Evolutionary conservation across 176 grass and related monocot genomes (phyloP), one percentile per base, ranked within the genome.

Genomic region (Chloris gayana): DNA sequence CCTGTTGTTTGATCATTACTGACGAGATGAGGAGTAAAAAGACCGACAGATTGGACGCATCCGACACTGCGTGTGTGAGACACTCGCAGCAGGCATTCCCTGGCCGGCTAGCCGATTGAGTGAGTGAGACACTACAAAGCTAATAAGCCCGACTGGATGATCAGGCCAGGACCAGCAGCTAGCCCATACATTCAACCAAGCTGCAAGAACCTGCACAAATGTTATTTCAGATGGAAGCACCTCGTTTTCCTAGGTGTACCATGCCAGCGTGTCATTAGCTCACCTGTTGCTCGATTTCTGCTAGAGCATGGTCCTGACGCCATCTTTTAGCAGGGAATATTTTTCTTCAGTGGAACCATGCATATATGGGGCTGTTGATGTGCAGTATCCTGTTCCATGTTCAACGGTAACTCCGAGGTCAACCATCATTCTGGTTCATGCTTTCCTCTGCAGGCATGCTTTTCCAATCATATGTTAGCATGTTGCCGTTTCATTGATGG

Each of bases 401-500:
- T 79, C 80, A 66, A 79, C 80, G 74, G 17, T 32, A 89, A 82
- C 82, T 89, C 77, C 78, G 46, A 89, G 87, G 87, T 89, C 87
- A 89, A 89, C 87, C 64, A 89, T 89, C 72, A 85, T 85, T 51
- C 87, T 70, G 64, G 77, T 57, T 77, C 47, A 57, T 17, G 47
- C 77, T 89, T 89, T 89, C 77, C 9, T 89, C 61, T 85, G 83
- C 87, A 72, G 80, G 78, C 78, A 70, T 81, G 78, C 67, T 29
- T 89, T 82, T 77, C 78, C 83, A 89, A 89, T 89, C 87, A 89
- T 89, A 77, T 77, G 5, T 57, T 33, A 61, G 79, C 82, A 75
- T 81, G 72, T 85, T 72, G 72, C 77, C 31, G 57, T 31, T 72
- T 76, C 72, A n/a, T 74, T 81, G 56, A 85, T 85, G 87, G 60